Base-by-base conservation (phyloP, 169 alveolate genomes). In the Plasmodium gonderi region DNA sequence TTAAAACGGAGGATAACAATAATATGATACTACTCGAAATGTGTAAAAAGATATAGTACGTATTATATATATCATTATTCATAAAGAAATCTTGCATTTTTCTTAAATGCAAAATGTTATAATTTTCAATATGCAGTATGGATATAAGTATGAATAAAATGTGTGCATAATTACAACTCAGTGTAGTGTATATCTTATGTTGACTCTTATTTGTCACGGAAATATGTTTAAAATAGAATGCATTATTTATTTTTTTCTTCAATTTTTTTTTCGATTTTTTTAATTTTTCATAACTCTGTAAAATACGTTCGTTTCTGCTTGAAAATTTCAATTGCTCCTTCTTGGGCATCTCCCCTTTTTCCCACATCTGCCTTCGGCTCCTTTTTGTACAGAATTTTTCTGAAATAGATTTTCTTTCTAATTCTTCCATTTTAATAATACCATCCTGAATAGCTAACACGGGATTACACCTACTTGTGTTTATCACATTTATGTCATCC, bases 51-150 rank as follows among this genome's bases (percentile, higher is more conserved):
- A 87, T 60, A 38, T 87, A 87, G 45, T 75, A 87, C 33, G 93
- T 54, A 17, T 87, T 87, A 47, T 87, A 87, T 87, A 75, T 75
- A 87, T 87, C 93, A 47, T 51, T 54, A 47, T 68, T 87, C 79
- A 87, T 51, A 31, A 51, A 87, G 26, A 75, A 87, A 29, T 87
- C 87, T 36, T 54, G 87, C 33, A n/a, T 54, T 78, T 87, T 87
- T 64, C 44, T 29, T 54, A 87, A 38, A 87, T 87, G 67, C 36
- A 87, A 74, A 87, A 87, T 87, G 74, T 87, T 87, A 65, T 87
- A 87, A 60, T 87, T 87, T 87, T 87, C 93, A n/a, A 87, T 54
- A 67, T 87, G 79, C 68, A 87, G 29, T 36, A 87, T 87, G 0
- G 93, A 87, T 33, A 87, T 47, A 23, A 87, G 87, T 20, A 75